Percentiles rank a stretch among this genome's conserved stretches.
Conservation (phyloP, 2,329 filamentous ascomycete species). For the Trichoderma pleuroti region DNA sequence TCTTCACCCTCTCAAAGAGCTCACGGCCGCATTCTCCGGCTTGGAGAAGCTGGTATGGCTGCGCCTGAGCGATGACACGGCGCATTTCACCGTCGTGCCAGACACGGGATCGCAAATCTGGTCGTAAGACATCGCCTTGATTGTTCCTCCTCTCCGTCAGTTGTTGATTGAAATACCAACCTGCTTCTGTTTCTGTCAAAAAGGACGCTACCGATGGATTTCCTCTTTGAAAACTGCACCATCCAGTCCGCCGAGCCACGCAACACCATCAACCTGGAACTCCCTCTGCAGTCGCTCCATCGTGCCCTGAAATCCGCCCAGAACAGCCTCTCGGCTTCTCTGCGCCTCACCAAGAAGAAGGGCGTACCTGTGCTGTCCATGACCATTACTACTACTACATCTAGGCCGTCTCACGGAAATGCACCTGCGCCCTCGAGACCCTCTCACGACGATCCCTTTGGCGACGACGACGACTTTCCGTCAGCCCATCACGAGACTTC, state of each 20-base stretch:
- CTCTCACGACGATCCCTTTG: constrained; percentile 39
- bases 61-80: constrained; percentile 78
- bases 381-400: constrained; percentile 76
- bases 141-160: background rate
- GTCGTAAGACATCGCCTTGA: constrained; percentile 57
- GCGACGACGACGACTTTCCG: constrained; percentile 42
- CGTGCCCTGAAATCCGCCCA: constrained; percentile 87
- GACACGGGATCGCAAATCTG: constrained; percentile 95
- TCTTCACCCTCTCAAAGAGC: constrained; percentile 43
- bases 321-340: constrained; percentile 73
- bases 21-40: constrained; percentile 60
- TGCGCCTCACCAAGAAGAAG: constrained; percentile 91
- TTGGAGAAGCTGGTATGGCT: constrained; percentile 86
- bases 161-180: background rate
- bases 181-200: background rate
- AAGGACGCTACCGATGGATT: constrained; percentile 64
- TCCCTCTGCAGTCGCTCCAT: constrained; percentile 82
- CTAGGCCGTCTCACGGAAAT: constrained; percentile 39
- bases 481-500: constrained; percentile 53
- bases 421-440: constrained; percentile 30
- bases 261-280: constrained; percentile 95
- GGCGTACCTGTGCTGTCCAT: constrained; percentile 81
- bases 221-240: constrained; percentile 81
- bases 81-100: constrained; percentile 93
- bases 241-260: constrained; percentile 77